Percentiles rank a stretch among this genome's conserved stretches.
Conservation (phyloP, 768 basidiomycete genomes). For the Porpolomopsis calyptriformis region DNA sequence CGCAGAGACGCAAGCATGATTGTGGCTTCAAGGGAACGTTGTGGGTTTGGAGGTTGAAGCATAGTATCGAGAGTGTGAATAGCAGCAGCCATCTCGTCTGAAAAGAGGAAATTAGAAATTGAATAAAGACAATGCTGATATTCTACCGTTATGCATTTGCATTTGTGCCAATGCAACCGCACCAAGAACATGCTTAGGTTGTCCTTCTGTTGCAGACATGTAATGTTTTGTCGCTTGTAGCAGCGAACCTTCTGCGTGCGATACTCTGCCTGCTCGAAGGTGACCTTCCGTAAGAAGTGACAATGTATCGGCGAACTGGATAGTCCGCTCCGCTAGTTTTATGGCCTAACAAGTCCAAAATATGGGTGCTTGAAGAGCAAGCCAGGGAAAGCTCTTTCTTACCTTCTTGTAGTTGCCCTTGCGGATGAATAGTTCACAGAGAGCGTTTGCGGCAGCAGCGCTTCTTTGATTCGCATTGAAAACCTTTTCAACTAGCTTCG, state of each 20-base stretch:
- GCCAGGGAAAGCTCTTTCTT: constrained; percentile 12
- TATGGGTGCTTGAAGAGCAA: neutral
- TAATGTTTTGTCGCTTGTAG: constrained; percentile 64
- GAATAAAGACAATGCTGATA: neutral
- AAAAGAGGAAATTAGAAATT: constrained; percentile 3
- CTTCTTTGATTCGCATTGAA: constrained; percentile 74
- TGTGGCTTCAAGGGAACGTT: constrained; percentile 70
- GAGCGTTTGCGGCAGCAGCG: constrained; percentile 73
- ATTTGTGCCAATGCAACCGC: constrained; percentile 81
- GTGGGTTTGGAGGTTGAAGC: constrained; percentile 53
- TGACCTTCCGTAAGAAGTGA: constrained; percentile 81
- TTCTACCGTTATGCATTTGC: constrained; percentile 68
- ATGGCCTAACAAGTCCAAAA: constrained; percentile 42
- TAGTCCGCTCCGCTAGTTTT: constrained; percentile 87
- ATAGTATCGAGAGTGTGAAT: constrained; percentile 78
- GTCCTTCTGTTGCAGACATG: constrained; percentile 51
- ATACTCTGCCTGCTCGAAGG: constrained; percentile 69
- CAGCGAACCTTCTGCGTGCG: constrained; percentile 60
- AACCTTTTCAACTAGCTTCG: constrained; percentile 61
- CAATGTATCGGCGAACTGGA: constrained; percentile 88
- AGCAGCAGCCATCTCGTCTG: constrained; percentile 76
- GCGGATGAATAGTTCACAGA: constrained; percentile 69
- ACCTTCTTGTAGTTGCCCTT: constrained; percentile 59
- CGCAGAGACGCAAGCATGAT: constrained; percentile 85
- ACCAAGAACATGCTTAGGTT: constrained; percentile 66